Conservation (phyloP, 305 asterid species). For the Fraxinus sp. region DNA sequence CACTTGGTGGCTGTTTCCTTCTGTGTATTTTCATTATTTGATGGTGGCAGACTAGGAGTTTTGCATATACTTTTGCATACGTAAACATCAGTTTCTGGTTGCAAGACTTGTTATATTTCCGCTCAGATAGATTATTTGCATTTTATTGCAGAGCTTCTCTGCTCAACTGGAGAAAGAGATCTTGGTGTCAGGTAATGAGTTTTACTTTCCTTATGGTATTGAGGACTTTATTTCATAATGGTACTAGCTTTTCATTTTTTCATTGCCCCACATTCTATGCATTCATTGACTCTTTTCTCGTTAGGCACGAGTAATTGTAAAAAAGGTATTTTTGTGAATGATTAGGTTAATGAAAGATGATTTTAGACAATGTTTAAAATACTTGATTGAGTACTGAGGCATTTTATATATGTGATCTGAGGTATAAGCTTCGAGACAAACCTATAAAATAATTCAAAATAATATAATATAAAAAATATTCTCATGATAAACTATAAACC, state of each 20-base stretch:
- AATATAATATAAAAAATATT: not conserved
- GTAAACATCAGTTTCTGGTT: conserved; percentile 12
- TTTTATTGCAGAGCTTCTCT: conserved; percentile 65
- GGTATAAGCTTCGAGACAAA: not conserved
- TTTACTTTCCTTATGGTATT: conserved; percentile 13
- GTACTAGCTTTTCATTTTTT: not conserved
- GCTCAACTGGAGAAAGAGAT: conserved; percentile 90
- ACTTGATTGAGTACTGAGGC: not conserved
- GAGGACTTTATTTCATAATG: conserved; percentile 10
- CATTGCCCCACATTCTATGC: conserved; percentile 3
- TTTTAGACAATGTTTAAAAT: not conserved
- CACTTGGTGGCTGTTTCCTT: conserved; percentile 18
- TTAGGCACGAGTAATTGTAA: not conserved
- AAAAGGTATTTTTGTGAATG: not conserved
- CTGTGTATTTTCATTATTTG: conserved; percentile 7
- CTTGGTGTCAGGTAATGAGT: conserved; percentile 75
- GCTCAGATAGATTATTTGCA: conserved; percentile 21
- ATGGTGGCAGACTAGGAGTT: not conserved
- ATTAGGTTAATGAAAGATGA: conserved; percentile 14
- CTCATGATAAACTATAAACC: not conserved
- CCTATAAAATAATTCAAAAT: not conserved
- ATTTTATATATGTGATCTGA: not conserved
- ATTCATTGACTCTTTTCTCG: not conserved
- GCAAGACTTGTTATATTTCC: conserved; percentile 9
- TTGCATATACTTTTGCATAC: not conserved